Conservation (phyloP, 2,329 filamentous ascomycete genomes). For the Ambrosiella beaveri region DNA sequence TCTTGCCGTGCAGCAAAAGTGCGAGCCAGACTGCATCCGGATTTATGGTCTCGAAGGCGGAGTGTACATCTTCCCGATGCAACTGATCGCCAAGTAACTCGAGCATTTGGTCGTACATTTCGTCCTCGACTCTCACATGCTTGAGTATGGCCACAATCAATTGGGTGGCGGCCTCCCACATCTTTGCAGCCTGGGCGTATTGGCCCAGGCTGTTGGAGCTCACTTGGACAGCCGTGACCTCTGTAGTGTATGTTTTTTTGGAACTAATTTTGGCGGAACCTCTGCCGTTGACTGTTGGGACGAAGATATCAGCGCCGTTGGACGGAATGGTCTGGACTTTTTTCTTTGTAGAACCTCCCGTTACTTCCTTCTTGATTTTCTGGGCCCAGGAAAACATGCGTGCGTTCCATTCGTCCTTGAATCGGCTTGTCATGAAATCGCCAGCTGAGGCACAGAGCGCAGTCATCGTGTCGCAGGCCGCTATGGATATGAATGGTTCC, state of each 20-base stretch:
- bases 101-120: constrained; percentile 54
- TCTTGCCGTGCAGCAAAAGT: constrained; percentile 30
- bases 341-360: constrained; percentile 5
- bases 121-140: constrained; percentile 47
- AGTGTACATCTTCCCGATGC: constrained; percentile 30
- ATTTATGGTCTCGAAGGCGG: constrained; percentile 47
- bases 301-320: not conserved
- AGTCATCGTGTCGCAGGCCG: constrained; percentile 51
- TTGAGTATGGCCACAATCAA: constrained; percentile 44
- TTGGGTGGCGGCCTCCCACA: constrained; percentile 45
- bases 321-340: not conserved
- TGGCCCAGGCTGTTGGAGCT: constrained; percentile 25
- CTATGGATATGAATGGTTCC: constrained; percentile 51
- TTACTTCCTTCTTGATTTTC: constrained; percentile 25
- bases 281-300: not conserved
- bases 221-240: not conserved
- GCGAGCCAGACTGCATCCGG: constrained; percentile 62
- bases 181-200: constrained; percentile 43
- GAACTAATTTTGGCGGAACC: not conserved
- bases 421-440: constrained; percentile 60
- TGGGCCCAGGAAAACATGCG: constrained; percentile 25
- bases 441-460: constrained; percentile 56
- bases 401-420: constrained; percentile 55
- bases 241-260: not conserved
- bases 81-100: constrained; percentile 39